Evolutionary conservation across 352 stramenopile genomes (phyloP), one percentile per base, ranked within the genome.

Genomic region (Sclerospora graminicola): DNA sequence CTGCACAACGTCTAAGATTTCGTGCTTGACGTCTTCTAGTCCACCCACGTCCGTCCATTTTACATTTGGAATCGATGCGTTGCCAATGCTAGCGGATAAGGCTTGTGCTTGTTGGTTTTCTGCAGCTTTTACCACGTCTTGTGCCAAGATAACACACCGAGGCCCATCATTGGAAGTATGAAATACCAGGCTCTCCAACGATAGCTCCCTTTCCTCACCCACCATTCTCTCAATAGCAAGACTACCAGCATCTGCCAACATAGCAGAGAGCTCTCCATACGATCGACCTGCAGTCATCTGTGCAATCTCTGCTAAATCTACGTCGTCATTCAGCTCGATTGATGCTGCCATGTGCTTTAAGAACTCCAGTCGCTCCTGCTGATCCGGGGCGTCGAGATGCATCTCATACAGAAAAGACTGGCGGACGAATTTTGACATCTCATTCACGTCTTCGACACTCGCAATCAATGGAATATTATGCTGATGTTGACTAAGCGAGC

Each of bases 11-110:
- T 92, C 81, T 27, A 92, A 35, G 18, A 99, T 88, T 60, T 99
- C 94, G 29, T 92, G 73, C 60, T 99, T 99, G 4, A 98, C 96
- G 23, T 99, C 89, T 61, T 99, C 96, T 9, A 99, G 66, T 32
- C 96, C 97, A 50, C 96, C 97, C 41, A 99, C 95, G 60, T 99
- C 96, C 37, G 89, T 84, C 96, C 96, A 99, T 41, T 92, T 97
- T 10, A 98, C 89, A 54, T 98, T 95, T 7, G 97, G 95, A 48
- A 92, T 92, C 3, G 69, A 82, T 2, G 67, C 66, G 24, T 73
- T 80, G 26, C 76, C 67, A 24, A 82, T 69, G 30, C 77, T 82
- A 4, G 71, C 66, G 2, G 70, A 66, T 5, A 76, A 89, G 9
- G 69, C 74, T 32, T 77, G 72, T 10, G 75, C 67, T 49, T 86